Base-by-base conservation (phyloP, 73 alveolate genomes). In the Symbiodinium pilosum region DNA sequence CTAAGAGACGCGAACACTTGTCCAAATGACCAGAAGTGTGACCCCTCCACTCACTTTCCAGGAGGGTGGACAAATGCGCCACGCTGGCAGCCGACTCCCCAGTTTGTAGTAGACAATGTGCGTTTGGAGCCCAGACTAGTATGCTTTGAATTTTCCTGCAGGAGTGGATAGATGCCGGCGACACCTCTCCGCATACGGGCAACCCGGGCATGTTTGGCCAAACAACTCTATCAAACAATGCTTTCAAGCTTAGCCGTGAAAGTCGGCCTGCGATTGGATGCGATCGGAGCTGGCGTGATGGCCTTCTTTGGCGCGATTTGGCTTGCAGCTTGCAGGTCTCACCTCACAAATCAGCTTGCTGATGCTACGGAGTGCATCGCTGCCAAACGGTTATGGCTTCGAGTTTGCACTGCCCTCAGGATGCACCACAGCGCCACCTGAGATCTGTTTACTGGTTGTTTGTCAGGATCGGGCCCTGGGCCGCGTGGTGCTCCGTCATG, bases 331-430 rank as follows among this genome's bases (percentile, higher is more conserved):
- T 9, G 56, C 56, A 39, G 88, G 88, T 42, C 38, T 28, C 88
- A 81, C 56, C 11, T 77, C 95, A 24, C 64, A 84, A 16, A 88
- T 64, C 86, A 64, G 95, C 86, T 51, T 88, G 34, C 95, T 59
- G 41, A 88, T 88, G 95, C 86, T 88, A 38, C 86, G 95, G 21
- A 88, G 95, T 26, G 64, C 95, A 16, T 24, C 51, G 6, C 86
- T 88, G 86, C 95, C 95, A n/a, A 12, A 9, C 39, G 95, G 95
- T 41, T 88, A 88, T 26, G 95, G 95, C 86, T 88, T 88, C 44
- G 87, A 88, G 44, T 88, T 88, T 64, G 95, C 43, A 52, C 30
- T 38, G 7, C 32, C 56, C 51, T 77, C 51, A 32, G 42, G 16
- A n/a, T 21, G 28, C 28, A 38, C 42, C 32, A 20, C 32, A 21